A percentile compares a stretch with the other conserved stretches of the same genome.
phyloP scores from a whole-genome alignment of 768 basidiomycete species.

The Jaapia argillacea region DNA sequence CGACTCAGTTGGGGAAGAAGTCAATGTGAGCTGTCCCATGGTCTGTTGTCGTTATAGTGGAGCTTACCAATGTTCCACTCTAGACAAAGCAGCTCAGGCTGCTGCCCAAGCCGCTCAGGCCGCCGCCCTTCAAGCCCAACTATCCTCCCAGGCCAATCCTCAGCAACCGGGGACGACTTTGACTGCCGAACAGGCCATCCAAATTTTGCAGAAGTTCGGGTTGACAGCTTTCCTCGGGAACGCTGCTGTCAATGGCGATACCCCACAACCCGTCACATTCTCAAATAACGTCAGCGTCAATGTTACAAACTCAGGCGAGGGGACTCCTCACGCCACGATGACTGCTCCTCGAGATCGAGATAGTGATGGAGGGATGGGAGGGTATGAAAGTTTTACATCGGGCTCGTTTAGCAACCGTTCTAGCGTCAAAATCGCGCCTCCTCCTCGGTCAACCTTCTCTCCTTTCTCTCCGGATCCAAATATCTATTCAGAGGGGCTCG shows the following conservation, averaged over 20 bases:
- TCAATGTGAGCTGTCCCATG: conserved; percentile 60
- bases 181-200: conserved; percentile 53
- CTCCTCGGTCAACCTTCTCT: conserved; percentile 34
- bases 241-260: conserved; percentile 8
- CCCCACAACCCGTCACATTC: conserved; percentile 5
- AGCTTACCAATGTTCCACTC: neutral
- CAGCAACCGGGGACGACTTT: conserved; percentile 18
- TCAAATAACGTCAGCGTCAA: conserved; percentile 5
- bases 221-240: conserved; percentile 27
- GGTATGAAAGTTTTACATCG: conserved; percentile 4
- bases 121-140: conserved; percentile 48
- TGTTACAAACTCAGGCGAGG: neutral
- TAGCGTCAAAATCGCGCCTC: conserved; percentile 9
- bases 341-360: neutral
- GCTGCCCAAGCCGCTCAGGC: conserved; percentile 78
- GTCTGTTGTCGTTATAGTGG: neutral
- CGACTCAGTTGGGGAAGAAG: conserved; percentile 89
- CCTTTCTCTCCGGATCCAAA: conserved; percentile 77
- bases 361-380: neutral
- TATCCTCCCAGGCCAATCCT: conserved; percentile 16
- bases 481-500: conserved; percentile 24
- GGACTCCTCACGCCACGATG: neutral
- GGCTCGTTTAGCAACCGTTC: conserved; percentile 9
- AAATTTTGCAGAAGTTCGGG: conserved; percentile 49
- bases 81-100: conserved; percentile 87